These are phyloP conservation scores for Phytopythium aichiense DNA, from an alignment of 352 stramenopile genomes.

Conservation along the genomic window DNA sequence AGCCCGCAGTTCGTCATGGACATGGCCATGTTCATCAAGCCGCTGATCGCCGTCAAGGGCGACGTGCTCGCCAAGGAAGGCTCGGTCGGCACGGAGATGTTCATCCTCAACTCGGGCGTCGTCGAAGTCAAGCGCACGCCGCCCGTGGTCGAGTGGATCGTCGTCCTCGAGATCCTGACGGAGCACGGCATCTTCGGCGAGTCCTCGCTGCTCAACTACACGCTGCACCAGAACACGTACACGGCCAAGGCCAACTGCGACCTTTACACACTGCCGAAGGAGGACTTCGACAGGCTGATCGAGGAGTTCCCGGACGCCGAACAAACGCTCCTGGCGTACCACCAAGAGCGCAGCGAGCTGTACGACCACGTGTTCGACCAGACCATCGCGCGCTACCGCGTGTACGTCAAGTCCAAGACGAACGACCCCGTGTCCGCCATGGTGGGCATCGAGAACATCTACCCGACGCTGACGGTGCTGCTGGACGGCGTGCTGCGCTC, in stretches of 20 bases:
- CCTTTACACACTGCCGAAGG: constrained; percentile 72
- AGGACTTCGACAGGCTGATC: constrained; percentile 77
- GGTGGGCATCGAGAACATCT: constrained; percentile 59
- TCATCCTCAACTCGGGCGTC: constrained; percentile 73
- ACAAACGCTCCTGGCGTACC: constrained; percentile 48
- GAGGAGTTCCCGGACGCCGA: constrained; percentile 78
- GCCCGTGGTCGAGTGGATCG: constrained; percentile 46
- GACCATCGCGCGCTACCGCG: constrained; percentile 57
- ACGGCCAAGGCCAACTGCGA: constrained; percentile 67
- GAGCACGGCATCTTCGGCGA: constrained; percentile 69
- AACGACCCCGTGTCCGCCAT: constrained; percentile 53
- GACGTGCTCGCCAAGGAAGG: constrained; percentile 60
- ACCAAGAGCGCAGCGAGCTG: constrained; percentile 50
- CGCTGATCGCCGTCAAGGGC: constrained; percentile 60
- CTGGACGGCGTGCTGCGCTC: constrained; percentile 55
- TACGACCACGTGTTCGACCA: constrained; percentile 72
- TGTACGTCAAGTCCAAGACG: constrained; percentile 52
- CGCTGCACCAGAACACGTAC: constrained; percentile 72
- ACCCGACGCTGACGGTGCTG: constrained; percentile 60
- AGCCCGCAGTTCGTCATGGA: constrained; percentile 81
- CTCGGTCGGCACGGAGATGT: constrained; percentile 76
- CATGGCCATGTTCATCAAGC: constrained; percentile 86
- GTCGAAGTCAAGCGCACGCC: constrained; percentile 65
- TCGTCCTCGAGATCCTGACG: constrained; percentile 73
- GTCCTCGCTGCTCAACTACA: constrained; percentile 67